Conservation (phyloP, 2,329 filamentous ascomycete genomes). For the Fusarium torulosum region DNA sequence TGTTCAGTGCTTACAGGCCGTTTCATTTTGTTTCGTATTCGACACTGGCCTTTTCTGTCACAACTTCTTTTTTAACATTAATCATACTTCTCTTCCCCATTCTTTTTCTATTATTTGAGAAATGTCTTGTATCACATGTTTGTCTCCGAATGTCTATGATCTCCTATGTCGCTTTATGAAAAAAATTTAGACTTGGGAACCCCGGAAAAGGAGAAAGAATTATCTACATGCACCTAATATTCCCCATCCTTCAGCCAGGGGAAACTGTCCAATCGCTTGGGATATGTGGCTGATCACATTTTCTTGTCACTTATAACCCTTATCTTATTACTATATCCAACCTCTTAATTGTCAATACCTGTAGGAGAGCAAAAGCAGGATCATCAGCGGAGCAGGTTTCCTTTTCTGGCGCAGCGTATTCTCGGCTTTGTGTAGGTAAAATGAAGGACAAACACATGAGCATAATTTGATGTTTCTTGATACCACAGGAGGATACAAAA, state of each 20-base stretch:
- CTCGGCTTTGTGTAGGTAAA: constrained; percentile 38
- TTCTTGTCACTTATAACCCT: constrained; percentile 39
- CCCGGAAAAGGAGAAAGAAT: constrained; percentile 46
- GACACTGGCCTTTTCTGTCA: constrained; percentile 40
- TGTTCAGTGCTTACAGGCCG: constrained; percentile 41
- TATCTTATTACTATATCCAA: constrained; percentile 35
- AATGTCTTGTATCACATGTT: constrained; percentile 35
- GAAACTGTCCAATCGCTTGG: constrained; percentile 45
- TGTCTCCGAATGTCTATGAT: constrained; percentile 41
- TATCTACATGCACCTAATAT: constrained; percentile 48
- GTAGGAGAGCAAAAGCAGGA: constrained; percentile 33
- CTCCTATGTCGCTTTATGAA: constrained; percentile 47
- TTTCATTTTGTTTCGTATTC: constrained; percentile 35
- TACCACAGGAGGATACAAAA: constrained; percentile 5
- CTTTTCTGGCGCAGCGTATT: constrained; percentile 38
- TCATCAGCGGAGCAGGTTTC: constrained; percentile 22
- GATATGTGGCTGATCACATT: constrained; percentile 43
- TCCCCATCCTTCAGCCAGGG: constrained; percentile 43
- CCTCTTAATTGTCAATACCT: constrained; percentile 32
- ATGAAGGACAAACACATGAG: constrained; percentile 23
- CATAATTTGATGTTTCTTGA: constrained; percentile 20
- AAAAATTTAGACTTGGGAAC: constrained; percentile 46
- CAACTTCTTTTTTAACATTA: constrained; percentile 33
- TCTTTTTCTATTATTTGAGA: constrained; percentile 22
- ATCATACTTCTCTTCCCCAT: constrained; percentile 36